These are phyloP conservation scores for Aspergillus fischeri DNA, from an alignment of 2,329 filamentous ascomycete genomes.

Conservation along the genomic window DNA sequence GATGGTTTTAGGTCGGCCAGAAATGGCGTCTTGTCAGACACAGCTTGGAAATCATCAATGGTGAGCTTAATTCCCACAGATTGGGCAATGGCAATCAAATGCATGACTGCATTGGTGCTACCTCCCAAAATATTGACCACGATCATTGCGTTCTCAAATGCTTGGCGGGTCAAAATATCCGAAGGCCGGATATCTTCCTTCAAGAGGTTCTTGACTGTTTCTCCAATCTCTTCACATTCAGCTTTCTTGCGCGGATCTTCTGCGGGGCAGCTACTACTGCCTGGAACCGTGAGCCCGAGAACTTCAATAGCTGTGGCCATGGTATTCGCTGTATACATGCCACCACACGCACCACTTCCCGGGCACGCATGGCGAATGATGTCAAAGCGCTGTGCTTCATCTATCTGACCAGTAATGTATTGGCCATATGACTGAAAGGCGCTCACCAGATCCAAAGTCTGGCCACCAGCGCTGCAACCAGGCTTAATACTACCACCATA, in stretches of 20 bases:
- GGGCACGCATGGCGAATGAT: conserved; percentile 91
- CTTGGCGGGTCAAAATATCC: conserved; percentile 74
- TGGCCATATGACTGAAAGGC: conserved; percentile 98
- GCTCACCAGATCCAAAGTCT: conserved; percentile 85
- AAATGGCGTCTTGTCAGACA: conserved; percentile 76
- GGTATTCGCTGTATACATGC: conserved; percentile 78
- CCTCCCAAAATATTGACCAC: conserved; percentile 78
- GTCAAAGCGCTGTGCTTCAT: conserved; percentile 85
- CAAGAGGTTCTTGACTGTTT: conserved; percentile 69
- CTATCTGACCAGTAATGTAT: conserved; percentile 87
- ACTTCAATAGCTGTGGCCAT: conserved; percentile 67
- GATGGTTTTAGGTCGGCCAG: conserved; percentile 80
- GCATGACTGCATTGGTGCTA: conserved; percentile 80
- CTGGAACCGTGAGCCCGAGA: neutral
- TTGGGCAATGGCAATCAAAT: conserved; percentile 79
- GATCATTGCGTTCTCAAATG: conserved; percentile 82
- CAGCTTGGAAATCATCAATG: conserved; percentile 80
- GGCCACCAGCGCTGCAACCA: conserved; percentile 62
- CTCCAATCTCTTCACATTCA: conserved; percentile 69
- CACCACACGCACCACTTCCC: conserved; percentile 76
- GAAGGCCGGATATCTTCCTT: conserved; percentile 71
- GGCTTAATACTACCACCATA: conserved; percentile 94
- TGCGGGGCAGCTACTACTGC: neutral
- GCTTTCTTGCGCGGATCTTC: conserved; percentile 65
- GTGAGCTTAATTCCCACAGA: conserved; percentile 75